Conservation (phyloP, 306 rosid species). For the Lithocarpus polystachyus region DNA sequence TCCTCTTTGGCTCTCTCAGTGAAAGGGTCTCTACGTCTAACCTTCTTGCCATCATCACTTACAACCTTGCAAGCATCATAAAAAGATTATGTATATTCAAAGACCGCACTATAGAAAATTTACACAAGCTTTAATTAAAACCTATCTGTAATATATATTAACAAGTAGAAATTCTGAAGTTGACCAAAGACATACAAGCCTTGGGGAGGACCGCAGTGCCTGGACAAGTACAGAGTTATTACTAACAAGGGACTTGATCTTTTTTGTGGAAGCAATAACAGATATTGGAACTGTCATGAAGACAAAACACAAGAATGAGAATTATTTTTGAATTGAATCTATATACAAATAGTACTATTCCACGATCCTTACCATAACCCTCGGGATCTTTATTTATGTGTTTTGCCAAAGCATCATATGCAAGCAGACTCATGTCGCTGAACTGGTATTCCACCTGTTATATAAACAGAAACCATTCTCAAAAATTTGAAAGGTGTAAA, state of each 20-base stretch:
- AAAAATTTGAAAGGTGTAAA: background rate
- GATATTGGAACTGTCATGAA: conserved; percentile 64
- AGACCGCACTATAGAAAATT: background rate
- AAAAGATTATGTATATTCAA: background rate
- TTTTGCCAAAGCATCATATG: conserved; percentile 78
- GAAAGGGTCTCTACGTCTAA: conserved; percentile 75
- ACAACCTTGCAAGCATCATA: conserved; percentile 47
- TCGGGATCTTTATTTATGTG: conserved; percentile 88
- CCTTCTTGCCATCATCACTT: conserved; percentile 77
- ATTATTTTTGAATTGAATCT: background rate
- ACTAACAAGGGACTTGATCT: conserved; percentile 63
- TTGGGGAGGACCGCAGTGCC: conserved; percentile 73
- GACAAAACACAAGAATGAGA: conserved; percentile 9
- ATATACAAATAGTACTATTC: background rate
- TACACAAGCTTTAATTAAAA: too few relatives aligned
- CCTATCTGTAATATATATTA: too few relatives aligned
- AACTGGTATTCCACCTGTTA: conserved; percentile 86
- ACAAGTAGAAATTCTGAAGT: background rate
- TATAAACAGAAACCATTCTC: conserved; percentile 7
- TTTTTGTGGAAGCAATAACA: conserved; percentile 71
- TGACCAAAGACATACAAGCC: conserved; percentile 60
- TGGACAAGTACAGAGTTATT: conserved; percentile 58
- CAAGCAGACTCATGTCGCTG: conserved; percentile 85
- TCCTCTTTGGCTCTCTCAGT: conserved; percentile 86
- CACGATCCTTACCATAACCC: conserved; percentile 68